A percentile compares a stretch with the other conserved stretches of the same genome.
phyloP scores from a whole-genome alignment of 352 stramenopile genomes.

The Phytophthora constricta region DNA sequence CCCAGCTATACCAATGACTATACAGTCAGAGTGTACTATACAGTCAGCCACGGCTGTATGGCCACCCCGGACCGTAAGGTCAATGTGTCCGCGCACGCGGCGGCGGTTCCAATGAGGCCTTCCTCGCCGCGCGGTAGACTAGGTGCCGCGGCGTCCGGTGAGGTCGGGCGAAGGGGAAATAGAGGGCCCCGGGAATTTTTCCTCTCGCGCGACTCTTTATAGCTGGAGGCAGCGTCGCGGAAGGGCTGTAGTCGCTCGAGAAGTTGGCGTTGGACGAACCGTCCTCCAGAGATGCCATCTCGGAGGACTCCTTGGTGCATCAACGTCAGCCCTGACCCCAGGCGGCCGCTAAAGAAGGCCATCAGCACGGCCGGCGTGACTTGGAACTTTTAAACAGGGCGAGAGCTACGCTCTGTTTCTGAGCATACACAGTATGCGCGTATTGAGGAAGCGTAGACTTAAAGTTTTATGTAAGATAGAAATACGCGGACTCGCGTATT shows the following conservation, averaged over 20 bases:
- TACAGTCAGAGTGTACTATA: not conserved
- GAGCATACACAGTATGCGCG: too few species aligned
- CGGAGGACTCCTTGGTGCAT: conserved; percentile 6
- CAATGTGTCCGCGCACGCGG: not conserved
- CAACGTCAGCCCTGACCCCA: conserved; percentile 13
- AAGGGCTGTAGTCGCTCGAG: conserved; percentile 20
- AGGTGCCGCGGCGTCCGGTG: too few species aligned
- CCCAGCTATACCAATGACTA: not conserved
- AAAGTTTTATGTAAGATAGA: too few species aligned
- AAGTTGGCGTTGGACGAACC: conserved; percentile 18
- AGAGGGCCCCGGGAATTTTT: not conserved
- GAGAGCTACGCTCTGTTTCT: too few species aligned
- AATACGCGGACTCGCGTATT: too few species aligned
- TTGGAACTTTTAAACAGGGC: too few species aligned
- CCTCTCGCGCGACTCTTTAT: not conserved
- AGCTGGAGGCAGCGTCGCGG: not conserved
- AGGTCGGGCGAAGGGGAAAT: not conserved
- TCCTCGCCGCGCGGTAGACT: too few species aligned
- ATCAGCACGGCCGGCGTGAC: conserved; percentile 17
- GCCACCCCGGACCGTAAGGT: not conserved
- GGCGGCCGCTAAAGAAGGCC: conserved; percentile 15
- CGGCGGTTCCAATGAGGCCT: not conserved
- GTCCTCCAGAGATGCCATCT: conserved; percentile 5
- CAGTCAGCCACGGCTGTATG: not conserved
- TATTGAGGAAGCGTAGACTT: too few species aligned